Evolutionary conservation across 768 basidiomycete species (phyloP), one percentile per base, ranked within the genome.

Genomic region (Lepiota venenata): DNA sequence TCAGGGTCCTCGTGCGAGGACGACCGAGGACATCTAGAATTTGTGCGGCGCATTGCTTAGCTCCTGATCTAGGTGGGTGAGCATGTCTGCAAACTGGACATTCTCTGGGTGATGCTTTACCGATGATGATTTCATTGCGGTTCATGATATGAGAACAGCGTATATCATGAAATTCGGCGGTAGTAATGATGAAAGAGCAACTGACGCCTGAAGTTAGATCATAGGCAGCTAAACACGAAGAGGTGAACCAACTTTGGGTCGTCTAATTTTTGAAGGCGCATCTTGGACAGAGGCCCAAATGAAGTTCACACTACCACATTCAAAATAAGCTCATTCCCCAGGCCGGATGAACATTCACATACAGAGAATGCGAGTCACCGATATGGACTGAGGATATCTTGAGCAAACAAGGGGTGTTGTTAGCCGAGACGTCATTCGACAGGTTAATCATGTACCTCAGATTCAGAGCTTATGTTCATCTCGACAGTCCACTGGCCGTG

Each of bases 21-120:
- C 70, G 60, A 2, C 60, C 52, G 32, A 79, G 77, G 42, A 87
- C 71, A 51, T 86, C 81, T 3, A 72, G 63, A 2, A 88, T 62
- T 44, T 79, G 70, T 1, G 84, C 69, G 0, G 78, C 85, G 41
- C 74, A 76, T 44, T 71, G 70, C 58, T 74, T 75, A 9, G 79
- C 78, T 35, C 86, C 87, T 88, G 5, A 7, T 41, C 44, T 50
- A 25, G 36, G 12, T 29, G 10, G 10, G 18, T 35, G 7, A 57
- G 42, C 20, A 50, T 38, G 39, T 55, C 8, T 32, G 8, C 60
- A 29, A 61, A 10, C 10, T 9, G 35, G 27, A 5, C 18, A 35
- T 6, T 10, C 5, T 15, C 38, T 8, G 15, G 15, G 52, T 5
- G 1, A 12, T 9, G 32, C 16, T 32, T 38, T 35, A 55, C 53